Evolutionary conservation across 306 rosid genomes (phyloP).

Genomic region (Malus fusca): DNA sequence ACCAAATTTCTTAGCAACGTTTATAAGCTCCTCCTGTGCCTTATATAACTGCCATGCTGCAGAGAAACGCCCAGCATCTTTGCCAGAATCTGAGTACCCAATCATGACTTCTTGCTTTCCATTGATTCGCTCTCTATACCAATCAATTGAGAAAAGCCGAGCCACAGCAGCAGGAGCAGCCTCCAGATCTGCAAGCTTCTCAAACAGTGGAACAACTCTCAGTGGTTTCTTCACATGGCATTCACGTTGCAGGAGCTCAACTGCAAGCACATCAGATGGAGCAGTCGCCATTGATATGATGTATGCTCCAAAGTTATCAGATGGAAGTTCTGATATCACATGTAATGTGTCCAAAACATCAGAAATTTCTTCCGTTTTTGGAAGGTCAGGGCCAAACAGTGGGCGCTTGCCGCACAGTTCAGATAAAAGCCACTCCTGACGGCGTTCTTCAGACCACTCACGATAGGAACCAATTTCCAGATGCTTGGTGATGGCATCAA

Average conservation of each 20-base stretch:
- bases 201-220: conserved; percentile 92
- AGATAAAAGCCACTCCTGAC: conserved; percentile 89
- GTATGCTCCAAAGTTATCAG: conserved; percentile 92
- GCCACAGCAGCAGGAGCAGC: conserved; percentile 91
- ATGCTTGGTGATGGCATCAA: conserved; percentile 86
- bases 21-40: conserved; percentile 94
- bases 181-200: conserved; percentile 90
- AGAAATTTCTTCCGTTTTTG: conserved; percentile 79
- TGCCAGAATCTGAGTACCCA: conserved; percentile 96
- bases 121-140: conserved; percentile 67
- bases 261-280: conserved; percentile 91
- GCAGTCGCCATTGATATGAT: conserved; percentile 98
- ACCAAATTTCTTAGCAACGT: conserved; percentile 74
- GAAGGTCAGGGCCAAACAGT: conserved; percentile 89
- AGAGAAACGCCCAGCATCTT: conserved; percentile 94
- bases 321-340: conserved; percentile 83
- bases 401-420: conserved; percentile 89
- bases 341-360: conserved; percentile 83
- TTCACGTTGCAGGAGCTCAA: conserved; percentile 88
- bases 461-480: conserved; percentile 83
- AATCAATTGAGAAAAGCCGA: conserved; percentile 78
- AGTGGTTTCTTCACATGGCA: conserved; percentile 68
- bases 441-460: conserved; percentile 85
- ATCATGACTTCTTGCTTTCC: conserved; percentile 99
- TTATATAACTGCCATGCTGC: conserved; percentile 97